Percentiles rank a stretch among this genome's conserved stretches.
phyloP scores from a whole-genome alignment of 176 grass and related monocot genomes.

The Zea luxurians region DNA sequence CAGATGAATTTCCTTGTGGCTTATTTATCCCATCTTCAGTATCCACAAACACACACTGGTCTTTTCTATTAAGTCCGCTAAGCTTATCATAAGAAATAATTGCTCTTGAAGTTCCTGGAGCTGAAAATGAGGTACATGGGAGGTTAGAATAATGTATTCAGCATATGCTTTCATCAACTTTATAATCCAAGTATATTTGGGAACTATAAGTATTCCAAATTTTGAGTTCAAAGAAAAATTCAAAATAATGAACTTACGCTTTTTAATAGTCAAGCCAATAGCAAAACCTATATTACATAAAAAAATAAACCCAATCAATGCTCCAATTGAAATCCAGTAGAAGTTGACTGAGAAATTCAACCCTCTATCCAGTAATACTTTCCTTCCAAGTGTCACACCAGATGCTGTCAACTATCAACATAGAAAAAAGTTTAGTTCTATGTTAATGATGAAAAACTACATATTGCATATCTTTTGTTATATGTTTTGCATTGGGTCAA shows the following conservation, averaged over 20 bases:
- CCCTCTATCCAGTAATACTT: conserved; percentile 47
- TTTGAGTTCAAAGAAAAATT: conserved; percentile 10
- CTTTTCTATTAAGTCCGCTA: not conserved
- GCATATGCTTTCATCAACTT: not conserved
- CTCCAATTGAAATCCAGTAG: conserved; percentile 74
- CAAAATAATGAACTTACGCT: conserved; percentile 32
- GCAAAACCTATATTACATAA: conserved; percentile 65
- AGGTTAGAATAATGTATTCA: conserved; percentile 2
- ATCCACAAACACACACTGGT: not conserved
- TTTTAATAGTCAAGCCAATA: conserved; percentile 55
- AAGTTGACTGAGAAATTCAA: conserved; percentile 59
- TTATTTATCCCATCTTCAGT: not conserved
- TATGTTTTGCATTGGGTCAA: not conserved
- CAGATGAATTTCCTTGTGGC: not conserved
- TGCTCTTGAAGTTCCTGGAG: conserved; percentile 39
- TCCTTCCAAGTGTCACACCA: conserved; percentile 52
- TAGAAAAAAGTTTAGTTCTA: not conserved
- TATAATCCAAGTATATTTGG: not conserved
- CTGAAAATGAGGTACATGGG: not conserved
- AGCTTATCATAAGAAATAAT: conserved; percentile 55
- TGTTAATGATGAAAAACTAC: not conserved
- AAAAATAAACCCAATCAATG: conserved; percentile 57
- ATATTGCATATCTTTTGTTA: not conserved
- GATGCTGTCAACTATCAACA: conserved; percentile 40
- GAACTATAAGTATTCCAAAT: not conserved